Percentiles rank a stretch among this genome's conserved stretches.
phyloP scores from a whole-genome alignment of 805 yeast species.

The Saturnispora zaruensis region DNA sequence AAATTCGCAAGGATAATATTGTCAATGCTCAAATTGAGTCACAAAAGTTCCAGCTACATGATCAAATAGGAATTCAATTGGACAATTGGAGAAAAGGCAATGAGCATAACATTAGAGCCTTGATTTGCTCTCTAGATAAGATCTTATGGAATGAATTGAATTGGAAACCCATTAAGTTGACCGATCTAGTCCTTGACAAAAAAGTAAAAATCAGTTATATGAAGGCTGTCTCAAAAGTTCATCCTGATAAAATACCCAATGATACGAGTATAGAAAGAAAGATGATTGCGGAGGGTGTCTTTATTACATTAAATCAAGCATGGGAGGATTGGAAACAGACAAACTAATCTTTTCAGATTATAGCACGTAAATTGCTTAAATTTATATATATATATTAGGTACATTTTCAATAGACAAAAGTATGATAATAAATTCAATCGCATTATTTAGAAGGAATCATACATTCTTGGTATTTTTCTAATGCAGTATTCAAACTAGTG shows the following conservation, averaged over 20 bases:
- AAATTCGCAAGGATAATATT: conserved; percentile 5
- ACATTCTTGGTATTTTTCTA: conserved; percentile 37
- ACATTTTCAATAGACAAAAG: background rate
- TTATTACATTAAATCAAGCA: conserved; percentile 73
- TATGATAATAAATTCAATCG: background rate
- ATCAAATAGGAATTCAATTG: conserved; percentile 47
- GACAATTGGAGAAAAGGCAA: conserved; percentile 64
- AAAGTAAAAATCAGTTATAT: conserved; percentile 79
- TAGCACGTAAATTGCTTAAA: background rate
- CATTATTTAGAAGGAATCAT: conserved; percentile 16
- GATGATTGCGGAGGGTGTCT: conserved; percentile 81
- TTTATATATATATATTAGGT: background rate
- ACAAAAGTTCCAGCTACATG: conserved; percentile 55
- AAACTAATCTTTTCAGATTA: background rate
- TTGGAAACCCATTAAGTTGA: conserved; percentile 59
- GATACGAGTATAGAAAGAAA: conserved; percentile 56
- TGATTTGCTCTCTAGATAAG: conserved; percentile 58
- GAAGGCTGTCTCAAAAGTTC: conserved; percentile 72
- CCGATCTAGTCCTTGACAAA: conserved; percentile 80
- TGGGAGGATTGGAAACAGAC: conserved; percentile 71
- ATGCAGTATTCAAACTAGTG: conserved; percentile 38
- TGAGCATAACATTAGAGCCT: conserved; percentile 70
- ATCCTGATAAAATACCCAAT: conserved; percentile 74
- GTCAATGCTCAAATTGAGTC: conserved; percentile 33
- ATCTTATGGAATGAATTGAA: conserved; percentile 59